Base-by-base conservation (phyloP, 129 eudicot genomes). In the Solidago caesia region DNA sequence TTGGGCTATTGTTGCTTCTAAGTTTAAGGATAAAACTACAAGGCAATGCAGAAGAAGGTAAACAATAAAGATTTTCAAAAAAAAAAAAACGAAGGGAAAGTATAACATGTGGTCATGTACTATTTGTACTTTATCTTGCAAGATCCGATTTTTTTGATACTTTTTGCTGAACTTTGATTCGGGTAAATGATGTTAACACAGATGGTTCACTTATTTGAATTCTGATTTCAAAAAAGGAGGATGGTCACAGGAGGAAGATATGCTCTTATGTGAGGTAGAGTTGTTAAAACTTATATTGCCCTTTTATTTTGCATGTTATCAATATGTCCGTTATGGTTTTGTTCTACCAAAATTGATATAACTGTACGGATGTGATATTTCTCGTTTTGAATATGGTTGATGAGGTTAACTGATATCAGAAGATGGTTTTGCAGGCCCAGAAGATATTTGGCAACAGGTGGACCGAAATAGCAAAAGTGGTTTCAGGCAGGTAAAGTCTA, bases 401-500 rank as follows among this genome's bases (percentile, higher is more conserved):
- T 60, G 27, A 59, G 59, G 43, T 74, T 62, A 77, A 43, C 70
- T 82, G 70, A 82, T 70, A 64, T 61, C 44, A 59, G 29, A 75
- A 46, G 73, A 66, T 59, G 48, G 8, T 75, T 12, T 83, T 74
- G 39, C 96, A 93, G 98, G 99, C 99, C 47, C 99, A 91, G 67
- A 94, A 89, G 92, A 84, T 94, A 55, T 94, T 90, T 77, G 99
- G 99, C 46, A 94, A 91, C 81, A 79, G 99, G 75, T 94, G 99
- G 99, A 94, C 99, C 43, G 99, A 91, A 80, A 94, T 94, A 71
- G 99, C 99, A 6, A 94, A 94, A 92, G 99, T 94, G 71, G 99
- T 94, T 66, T 94, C 99, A 73, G 99, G 99, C 82, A 94, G 99
- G 99, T 94, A 86, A 33, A 33, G 39, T 33, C 39, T 33, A 33